A percentile compares a stretch with the other conserved stretches of the same genome.
phyloP scores from a whole-genome alignment of 257 asterid genomes.

The Thymus quinquecostatus region DNA sequence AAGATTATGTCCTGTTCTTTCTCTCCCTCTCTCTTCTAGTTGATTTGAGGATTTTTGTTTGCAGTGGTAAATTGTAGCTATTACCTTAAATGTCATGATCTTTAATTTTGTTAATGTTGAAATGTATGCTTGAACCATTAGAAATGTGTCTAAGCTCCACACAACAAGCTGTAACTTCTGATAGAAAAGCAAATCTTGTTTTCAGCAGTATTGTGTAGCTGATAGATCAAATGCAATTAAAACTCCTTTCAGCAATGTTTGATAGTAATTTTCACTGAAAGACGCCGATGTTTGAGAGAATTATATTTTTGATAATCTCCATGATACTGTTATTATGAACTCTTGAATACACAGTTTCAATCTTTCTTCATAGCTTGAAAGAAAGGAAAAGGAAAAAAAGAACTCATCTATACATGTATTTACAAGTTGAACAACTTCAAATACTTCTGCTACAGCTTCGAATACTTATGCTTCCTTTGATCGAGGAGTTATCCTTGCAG shows the following conservation, averaged over 20 bases:
- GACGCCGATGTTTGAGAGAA: not conserved
- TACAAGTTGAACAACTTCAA: not conserved
- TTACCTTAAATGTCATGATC: not conserved
- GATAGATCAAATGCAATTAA: not conserved
- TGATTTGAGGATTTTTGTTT: not conserved
- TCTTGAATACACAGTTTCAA: slow-evolving; percentile 11
- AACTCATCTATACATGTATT: slow-evolving; percentile 29
- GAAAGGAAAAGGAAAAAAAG: not conserved
- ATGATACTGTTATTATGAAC: not conserved
- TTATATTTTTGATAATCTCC: too few species aligned
- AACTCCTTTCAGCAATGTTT: slow-evolving; percentile 3
- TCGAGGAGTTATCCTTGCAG: slow-evolving; percentile 35
- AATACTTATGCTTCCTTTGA: not conserved
- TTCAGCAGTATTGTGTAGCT: not conserved
- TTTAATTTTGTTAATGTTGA: not conserved
- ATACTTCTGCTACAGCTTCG: not conserved
- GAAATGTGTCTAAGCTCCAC: not conserved
- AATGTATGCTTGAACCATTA: not conserved
- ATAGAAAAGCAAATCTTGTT: not conserved
- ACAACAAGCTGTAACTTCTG: not conserved
- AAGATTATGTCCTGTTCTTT: not conserved
- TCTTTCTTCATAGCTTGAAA: slow-evolving; percentile 19
- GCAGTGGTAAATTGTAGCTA: not conserved
- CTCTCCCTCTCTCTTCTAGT: not conserved
- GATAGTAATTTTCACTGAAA: not conserved